A percentile compares a stretch with the other conserved stretches of the same genome.
These are phyloP conservation scores for Climacium dendroides DNA, from an alignment of 225 moss, liverwort and hornwort species.

Conservation along the genomic window DNA sequence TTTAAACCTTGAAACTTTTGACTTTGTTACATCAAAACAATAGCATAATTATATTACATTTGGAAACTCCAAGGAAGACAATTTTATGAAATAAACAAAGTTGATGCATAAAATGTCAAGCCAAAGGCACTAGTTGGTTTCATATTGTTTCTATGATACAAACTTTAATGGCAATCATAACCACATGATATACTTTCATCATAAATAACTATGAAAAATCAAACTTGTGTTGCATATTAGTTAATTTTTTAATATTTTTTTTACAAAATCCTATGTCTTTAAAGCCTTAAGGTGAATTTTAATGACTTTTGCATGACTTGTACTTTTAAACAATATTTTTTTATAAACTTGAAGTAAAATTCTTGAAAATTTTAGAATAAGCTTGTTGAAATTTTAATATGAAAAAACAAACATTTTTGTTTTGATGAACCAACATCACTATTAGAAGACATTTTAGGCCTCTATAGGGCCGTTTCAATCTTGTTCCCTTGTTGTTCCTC, in stretches of 20 bases:
- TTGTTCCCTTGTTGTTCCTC: too few species aligned
- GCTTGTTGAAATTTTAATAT: accelerated
- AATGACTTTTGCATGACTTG: not conserved
- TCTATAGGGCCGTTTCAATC: too few species aligned
- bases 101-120: too few species aligned
- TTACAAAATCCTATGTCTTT: not conserved
- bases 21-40: too few species aligned
- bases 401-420: not conserved
- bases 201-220: not conserved
- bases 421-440: not conserved
- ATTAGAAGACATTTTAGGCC: too few species aligned
- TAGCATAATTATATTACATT: too few species aligned
- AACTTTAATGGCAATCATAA: not conserved
- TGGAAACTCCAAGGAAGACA: too few species aligned
- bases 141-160: too few species aligned
- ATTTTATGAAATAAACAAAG: too few species aligned
- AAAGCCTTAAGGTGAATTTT: not conserved
- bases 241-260: accelerated
- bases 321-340: not conserved
- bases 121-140: too few species aligned
- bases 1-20: too few species aligned
- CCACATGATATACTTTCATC: not conserved
- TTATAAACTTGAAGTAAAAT: not conserved
- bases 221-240: too few species aligned
- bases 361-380: not conserved